Conservation (phyloP, 2,329 filamentous ascomycete species). For the Pyricularia grisea region DNA sequence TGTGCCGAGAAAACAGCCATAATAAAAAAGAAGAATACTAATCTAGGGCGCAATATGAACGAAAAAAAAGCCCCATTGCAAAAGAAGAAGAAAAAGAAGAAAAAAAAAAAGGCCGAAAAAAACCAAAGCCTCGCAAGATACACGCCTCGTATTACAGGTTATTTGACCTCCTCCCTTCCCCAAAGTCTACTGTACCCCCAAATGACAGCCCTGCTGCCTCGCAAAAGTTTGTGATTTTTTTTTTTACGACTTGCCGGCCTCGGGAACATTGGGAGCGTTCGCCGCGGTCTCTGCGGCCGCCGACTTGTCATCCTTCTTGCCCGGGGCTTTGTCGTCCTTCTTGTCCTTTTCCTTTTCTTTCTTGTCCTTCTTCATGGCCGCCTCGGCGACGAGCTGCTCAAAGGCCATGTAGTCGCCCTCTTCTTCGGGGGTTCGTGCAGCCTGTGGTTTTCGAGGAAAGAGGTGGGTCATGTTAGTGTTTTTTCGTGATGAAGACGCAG, state of each 20-base stretch:
- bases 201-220: neutral
- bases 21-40: neutral
- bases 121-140: neutral
- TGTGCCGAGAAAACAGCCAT: neutral
- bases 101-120: neutral
- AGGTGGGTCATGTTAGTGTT: constrained; percentile 7
- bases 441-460: constrained; percentile 37
- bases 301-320: constrained; percentile 28
- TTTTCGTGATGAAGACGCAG: constrained; percentile 1
- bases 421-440: constrained; percentile 82
- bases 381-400: constrained; percentile 94
- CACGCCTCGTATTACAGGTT: neutral
- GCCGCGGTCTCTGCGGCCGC: constrained; percentile 20
- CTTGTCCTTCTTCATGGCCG: constrained; percentile 88
- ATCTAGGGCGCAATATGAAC: neutral
- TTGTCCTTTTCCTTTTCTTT: constrained; percentile 51
- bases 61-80: neutral
- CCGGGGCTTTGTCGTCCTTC: constrained; percentile 21
- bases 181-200: neutral
- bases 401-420: constrained; percentile 99
- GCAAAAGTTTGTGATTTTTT: neutral
- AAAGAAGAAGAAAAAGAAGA: neutral
- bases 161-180: neutral
- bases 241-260: constrained; percentile 6
- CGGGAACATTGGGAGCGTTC: constrained; percentile 29